phyloP scores from a whole-genome alignment of 148 eudicot species.

The Gaultheria prostrata region DNA sequence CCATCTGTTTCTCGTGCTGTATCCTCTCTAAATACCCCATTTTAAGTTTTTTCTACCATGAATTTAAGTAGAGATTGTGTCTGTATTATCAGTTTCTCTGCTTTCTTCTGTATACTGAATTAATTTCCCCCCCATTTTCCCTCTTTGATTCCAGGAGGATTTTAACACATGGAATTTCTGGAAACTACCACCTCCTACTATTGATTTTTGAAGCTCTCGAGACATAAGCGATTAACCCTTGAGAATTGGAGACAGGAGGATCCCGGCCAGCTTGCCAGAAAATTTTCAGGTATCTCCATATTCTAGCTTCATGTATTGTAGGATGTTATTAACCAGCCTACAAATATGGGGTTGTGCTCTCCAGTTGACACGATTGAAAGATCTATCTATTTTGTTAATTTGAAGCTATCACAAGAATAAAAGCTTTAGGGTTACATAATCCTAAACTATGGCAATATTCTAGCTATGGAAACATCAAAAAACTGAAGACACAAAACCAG shows the following conservation, averaged over 20 bases:
- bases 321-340: not conserved
- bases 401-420: not conserved
- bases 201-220: slow-evolving; percentile 28
- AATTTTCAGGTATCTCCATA: slow-evolving; percentile 17
- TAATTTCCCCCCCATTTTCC: slow-evolving; percentile 7
- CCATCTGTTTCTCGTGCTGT: not conserved
- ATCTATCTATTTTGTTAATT: not conserved
- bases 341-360: not conserved
- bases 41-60: not conserved
- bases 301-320: not conserved
- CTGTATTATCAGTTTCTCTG: not conserved
- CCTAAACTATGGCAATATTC: not conserved
- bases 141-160: slow-evolving; percentile 60
- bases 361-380: not conserved
- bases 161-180: slow-evolving; percentile 90
- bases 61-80: not conserved
- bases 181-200: slow-evolving; percentile 66
- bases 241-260: not conserved
- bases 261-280: slow-evolving; percentile 1
- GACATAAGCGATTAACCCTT: not conserved
- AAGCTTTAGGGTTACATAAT: not conserved
- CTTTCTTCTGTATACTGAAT: slow-evolving; percentile 3
- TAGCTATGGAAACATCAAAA: not conserved
- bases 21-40: not conserved
- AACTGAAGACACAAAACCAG: not conserved